Conservation (phyloP, 1,284 basidiomycete species). For the Cutaneotrichosporon daszewskae region DNA sequence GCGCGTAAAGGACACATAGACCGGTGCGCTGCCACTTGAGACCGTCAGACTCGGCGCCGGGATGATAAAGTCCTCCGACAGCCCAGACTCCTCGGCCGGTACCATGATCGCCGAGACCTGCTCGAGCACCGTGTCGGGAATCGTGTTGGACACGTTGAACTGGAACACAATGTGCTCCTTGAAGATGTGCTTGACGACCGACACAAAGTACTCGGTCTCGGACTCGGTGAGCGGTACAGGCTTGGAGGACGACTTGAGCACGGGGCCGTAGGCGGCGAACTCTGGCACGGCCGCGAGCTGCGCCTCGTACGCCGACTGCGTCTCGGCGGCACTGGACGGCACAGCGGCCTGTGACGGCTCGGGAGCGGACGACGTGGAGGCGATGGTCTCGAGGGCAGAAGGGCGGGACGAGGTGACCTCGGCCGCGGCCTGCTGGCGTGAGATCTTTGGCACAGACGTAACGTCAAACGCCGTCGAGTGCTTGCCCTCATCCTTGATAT, state of each 20-base stretch:
- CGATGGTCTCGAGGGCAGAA: conserved; percentile 67
- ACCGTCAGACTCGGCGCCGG: conserved; percentile 66
- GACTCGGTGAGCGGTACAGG: conserved; percentile 84
- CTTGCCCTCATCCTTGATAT: conserved; percentile 73
- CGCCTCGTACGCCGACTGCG: conserved; percentile 75
- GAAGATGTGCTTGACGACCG: conserved; percentile 95
- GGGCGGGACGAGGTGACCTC: conserved; percentile 69
- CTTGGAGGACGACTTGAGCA: conserved; percentile 79
- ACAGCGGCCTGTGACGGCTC: conserved; percentile 55
- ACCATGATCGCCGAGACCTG: conserved; percentile 92
- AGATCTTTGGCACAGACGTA: conserved; percentile 79
- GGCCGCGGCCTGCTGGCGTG: conserved; percentile 77
- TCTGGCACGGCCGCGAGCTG: conserved; percentile 84
- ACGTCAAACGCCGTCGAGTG: conserved; percentile 68
- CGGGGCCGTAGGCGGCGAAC: conserved; percentile 74
- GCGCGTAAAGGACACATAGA: conserved; percentile 93
- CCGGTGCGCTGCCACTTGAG: conserved; percentile 66
- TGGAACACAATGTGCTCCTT: conserved; percentile 95
- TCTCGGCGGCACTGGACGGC: conserved; percentile 65
- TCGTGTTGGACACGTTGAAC: conserved; percentile 98
- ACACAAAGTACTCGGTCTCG: conserved; percentile 97
- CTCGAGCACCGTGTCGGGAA: conserved; percentile 95
- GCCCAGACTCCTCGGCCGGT: conserved; percentile 61
- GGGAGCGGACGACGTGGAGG: conserved; percentile 53
- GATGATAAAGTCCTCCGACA: conserved; percentile 94